Percentiles rank a stretch among this genome's conserved stretches.
Evolutionary conservation across 2,329 filamentous ascomycete species (phyloP).

Genomic region (Cytospora piceae): DNA sequence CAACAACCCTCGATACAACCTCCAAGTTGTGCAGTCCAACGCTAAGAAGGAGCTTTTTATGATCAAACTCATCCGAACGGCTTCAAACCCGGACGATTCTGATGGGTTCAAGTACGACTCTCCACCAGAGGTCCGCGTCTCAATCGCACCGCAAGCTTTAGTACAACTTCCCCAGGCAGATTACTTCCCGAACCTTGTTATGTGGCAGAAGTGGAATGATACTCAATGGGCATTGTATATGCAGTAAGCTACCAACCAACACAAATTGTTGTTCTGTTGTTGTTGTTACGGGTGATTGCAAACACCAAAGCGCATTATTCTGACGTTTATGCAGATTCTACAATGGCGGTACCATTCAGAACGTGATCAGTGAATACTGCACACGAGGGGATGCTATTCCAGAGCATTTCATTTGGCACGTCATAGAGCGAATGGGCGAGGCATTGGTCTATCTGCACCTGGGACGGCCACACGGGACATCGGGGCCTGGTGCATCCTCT

Average conservation of each 20-base stretch:
- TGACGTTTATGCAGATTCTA: background rate
- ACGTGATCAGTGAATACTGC: background rate
- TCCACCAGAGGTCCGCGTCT: conserved; percentile 13
- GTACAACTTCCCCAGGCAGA: background rate
- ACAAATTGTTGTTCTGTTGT: no score
- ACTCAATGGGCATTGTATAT: background rate
- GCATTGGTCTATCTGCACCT: conserved; percentile 8
- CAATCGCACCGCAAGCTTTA: background rate
- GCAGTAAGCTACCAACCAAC: background rate
- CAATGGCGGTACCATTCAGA: background rate
- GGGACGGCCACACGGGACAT: background rate
- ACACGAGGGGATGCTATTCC: background rate
- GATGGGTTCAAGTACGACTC: background rate
- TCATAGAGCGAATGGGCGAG: conserved; percentile 6
- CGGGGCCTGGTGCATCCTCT: background rate
- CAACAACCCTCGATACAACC: background rate
- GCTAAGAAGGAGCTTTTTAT: background rate
- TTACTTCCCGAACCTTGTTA: conserved; percentile 1
- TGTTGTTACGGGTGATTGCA: background rate
- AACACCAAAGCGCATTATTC: background rate
- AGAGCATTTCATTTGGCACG: conserved; percentile 10
- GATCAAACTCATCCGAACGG: background rate
- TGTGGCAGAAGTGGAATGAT: conserved; percentile 5
- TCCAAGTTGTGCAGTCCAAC: background rate
- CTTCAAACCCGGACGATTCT: background rate